These are phyloP conservation scores for Zopfochytrium polystomum DNA, from an alignment of 371 early-diverging fungal genomes.

Conservation along the genomic window DNA sequence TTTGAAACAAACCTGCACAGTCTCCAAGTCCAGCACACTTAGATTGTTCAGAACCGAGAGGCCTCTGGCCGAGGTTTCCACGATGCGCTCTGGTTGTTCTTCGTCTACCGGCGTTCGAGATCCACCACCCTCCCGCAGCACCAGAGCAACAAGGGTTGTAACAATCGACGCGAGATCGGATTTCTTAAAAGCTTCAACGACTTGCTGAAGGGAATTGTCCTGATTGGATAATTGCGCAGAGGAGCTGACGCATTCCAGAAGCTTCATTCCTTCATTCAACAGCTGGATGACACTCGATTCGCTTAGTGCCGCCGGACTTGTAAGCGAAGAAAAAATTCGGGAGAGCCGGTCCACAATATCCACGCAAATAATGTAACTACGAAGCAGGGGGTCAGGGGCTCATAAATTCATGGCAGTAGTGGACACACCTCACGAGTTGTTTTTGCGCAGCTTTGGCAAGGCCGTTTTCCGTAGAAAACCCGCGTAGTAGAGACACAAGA, in stretches of 20 bases:
- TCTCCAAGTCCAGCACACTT: constrained; percentile 13
- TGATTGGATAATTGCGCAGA: too few relatives aligned
- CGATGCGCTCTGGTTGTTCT: background rate
- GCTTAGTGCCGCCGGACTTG: constrained; percentile 2
- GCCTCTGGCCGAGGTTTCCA: constrained; percentile 9
- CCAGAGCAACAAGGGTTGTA: constrained; percentile 22
- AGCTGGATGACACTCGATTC: background rate
- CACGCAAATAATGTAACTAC: constrained; percentile 13
- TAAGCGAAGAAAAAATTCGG: background rate
- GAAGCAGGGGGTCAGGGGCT: too few relatives aligned
- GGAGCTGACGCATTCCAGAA: constrained; percentile 1
- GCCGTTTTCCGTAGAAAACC: too few relatives aligned
- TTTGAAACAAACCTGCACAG: constrained; percentile 19
- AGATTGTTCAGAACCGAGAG: constrained; percentile 17
- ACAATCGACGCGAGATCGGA: constrained; percentile 18
- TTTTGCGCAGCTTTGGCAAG: too few relatives aligned
- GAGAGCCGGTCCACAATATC: constrained; percentile 7
- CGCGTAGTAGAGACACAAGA: too few relatives aligned
- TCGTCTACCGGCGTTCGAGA: constrained; percentile 16
- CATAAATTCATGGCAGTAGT: too few relatives aligned
- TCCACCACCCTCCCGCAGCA: constrained; percentile 8
- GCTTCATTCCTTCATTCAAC: constrained; percentile 8
- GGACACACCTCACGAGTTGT: too few relatives aligned
- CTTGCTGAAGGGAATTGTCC: too few relatives aligned
- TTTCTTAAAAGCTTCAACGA: constrained; percentile 6